Evolutionary conservation across 2,329 filamentous ascomycete species (phyloP), one percentile per base, ranked within the genome.

Genomic region (Cladosporium colombiae): DNA sequence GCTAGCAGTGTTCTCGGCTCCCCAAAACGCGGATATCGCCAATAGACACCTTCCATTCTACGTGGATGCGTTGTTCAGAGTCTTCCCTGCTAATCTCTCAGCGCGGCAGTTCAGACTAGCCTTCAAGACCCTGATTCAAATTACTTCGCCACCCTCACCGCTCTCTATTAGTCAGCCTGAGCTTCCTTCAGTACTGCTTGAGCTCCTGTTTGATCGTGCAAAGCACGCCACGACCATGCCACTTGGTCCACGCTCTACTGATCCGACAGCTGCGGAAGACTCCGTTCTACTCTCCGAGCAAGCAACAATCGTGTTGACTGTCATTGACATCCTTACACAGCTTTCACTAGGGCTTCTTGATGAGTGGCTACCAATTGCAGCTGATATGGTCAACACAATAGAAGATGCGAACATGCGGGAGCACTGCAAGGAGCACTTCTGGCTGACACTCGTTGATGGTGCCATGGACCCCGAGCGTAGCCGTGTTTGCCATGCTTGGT

Each of bases 391-490:
- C 66, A 88, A 89, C 69, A 78, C 79, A 18, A 85, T 96, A 31
- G 77, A 81, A 2, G 88, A 92, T 68, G 78, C 82, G 0, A 76
- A 73, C 4, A 86, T 93, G 81, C 84, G 88, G 52, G 84, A 88
- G 56, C 80, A 82, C 2, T 91, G 89, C 44, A 88, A 88, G 74
- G 84, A 87, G 68, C 83, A 92, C 59, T 90, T 96, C 76, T 93
- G 91, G 88, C 89, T 95, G 66, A 85, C 92, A 2, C 79, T 97
- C 11, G 89, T 89, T 49, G 88, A 85, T 71, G 92, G 92, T 3
- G 92, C 96, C 79, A 90, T 97, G 87, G 93, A 97, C 77, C 89
- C 96, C 27, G 91, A 96, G 75, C 85, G 92, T 67, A 89, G 91
- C 7, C 87, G 89, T 49, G 84, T 91, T 35, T 92, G 90, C 58